Conservation (phyloP, 2,329 filamentous ascomycete species). For the Talaromyces sp. region DNA sequence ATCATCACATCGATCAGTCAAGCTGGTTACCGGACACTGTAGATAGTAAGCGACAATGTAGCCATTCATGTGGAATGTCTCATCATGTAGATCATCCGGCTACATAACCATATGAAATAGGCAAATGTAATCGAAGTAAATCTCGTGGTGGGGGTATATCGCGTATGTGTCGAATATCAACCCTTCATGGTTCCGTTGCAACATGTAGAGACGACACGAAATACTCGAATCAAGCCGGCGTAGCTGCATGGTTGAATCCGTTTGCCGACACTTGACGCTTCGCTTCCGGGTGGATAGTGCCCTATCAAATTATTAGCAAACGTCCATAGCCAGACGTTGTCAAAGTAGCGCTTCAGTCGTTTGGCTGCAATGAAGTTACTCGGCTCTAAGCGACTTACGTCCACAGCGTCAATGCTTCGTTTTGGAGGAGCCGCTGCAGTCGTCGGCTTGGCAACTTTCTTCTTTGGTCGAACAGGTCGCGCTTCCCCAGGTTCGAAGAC, state of each 20-base stretch:
- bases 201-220: constrained; percentile 1
- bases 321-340: constrained; percentile 22
- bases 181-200: background rate
- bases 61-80: constrained; percentile 12
- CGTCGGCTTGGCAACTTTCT: constrained; percentile 45
- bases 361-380: constrained; percentile 22
- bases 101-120: constrained; percentile 10
- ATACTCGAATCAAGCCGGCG: constrained; percentile 29
- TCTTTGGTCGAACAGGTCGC: constrained; percentile 60
- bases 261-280: constrained; percentile 36
- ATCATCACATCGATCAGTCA: constrained; percentile 12
- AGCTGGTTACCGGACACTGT: constrained; percentile 23
- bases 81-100: constrained; percentile 2
- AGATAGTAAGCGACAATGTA: constrained; percentile 21
- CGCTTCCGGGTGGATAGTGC: constrained; percentile 27
- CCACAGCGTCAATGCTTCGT: constrained; percentile 38
- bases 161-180: background rate
- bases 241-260: constrained; percentile 27
- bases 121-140: constrained; percentile 25
- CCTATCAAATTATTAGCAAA: constrained; percentile 25
- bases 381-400: constrained; percentile 39
- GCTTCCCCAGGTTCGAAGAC: constrained; percentile 77
- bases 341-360: constrained; percentile 21
- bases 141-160: constrained; percentile 25
- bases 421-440: constrained; percentile 36